Percentiles rank a stretch among this genome's conserved stretches.
These are phyloP conservation scores for Porphyrellus sp. DNA, from an alignment of 1,284 basidiomycete species.

Conservation along the genomic window DNA sequence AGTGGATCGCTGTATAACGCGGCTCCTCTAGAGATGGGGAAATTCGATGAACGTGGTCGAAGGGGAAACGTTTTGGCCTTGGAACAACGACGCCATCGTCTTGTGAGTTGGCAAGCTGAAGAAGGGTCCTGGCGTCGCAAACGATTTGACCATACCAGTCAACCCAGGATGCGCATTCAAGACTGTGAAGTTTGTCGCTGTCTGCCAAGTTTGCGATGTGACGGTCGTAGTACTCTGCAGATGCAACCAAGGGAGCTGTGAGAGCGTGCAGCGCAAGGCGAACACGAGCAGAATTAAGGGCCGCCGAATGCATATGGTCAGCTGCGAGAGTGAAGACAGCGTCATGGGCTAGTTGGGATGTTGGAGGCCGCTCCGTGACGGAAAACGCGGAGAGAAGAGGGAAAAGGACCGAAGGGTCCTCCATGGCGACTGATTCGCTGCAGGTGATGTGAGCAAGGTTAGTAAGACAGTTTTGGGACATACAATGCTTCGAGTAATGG, in stretches of 20 bases:
- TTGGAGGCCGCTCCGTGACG: slow-evolving; percentile 14
- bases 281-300: slow-evolving; percentile 54
- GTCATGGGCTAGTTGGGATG: slow-evolving; percentile 54
- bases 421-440: slow-evolving; percentile 55
- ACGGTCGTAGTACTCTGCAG: slow-evolving; percentile 63
- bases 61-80: slow-evolving; percentile 53
- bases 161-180: slow-evolving; percentile 75
- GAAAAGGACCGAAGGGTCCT: slow-evolving; percentile 28
- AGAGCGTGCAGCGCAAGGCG: slow-evolving; percentile 66
- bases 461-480: slow-evolving; percentile 27
- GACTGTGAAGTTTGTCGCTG: slow-evolving; percentile 20
- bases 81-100: slow-evolving; percentile 23
- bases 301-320: slow-evolving; percentile 43
- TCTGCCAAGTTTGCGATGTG: slow-evolving; percentile 37
- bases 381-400: slow-evolving; percentile 29
- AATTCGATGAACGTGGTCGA: slow-evolving; percentile 66
- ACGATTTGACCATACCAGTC: slow-evolving; percentile 81
- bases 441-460: slow-evolving; percentile 1
- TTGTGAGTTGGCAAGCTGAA: slow-evolving; percentile 41
- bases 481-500: slow-evolving; percentile 81
- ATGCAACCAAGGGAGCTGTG: slow-evolving; percentile 70
- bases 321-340: slow-evolving; percentile 51
- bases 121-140: slow-evolving; percentile 67
- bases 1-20: slow-evolving; percentile 66
- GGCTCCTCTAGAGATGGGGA: slow-evolving; percentile 44